Base-by-base conservation (phyloP, 2,329 filamentous ascomycete species). In the Fusarium musae region DNA sequence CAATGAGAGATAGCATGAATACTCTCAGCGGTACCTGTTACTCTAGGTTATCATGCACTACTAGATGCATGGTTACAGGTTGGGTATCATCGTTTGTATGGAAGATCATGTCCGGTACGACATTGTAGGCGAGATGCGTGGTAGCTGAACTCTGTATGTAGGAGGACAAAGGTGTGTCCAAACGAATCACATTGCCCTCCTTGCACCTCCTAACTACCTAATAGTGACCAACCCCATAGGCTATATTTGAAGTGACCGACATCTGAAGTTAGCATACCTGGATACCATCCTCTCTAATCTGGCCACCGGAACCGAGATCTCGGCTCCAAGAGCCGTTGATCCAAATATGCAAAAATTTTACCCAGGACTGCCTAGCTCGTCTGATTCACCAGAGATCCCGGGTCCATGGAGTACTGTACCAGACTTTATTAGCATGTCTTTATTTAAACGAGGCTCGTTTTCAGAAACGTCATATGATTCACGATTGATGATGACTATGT, bases 81-180 rank as follows among this genome's bases (percentile, higher is more conserved):
- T 59, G 47, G 28, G 56, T 44, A 34, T 21, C 19, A 54, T 47
- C 21, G 37, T 47, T 62, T 58, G 46, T 53, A 56, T 69, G 75
- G 72, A 75, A 43, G 59, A 61, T 46, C 56, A 75, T 75, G 53
- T 74, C 75, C 74, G 70, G 65, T 23, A 56, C 43, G 53, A 60
- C 34, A 32, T 47, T 39, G 32, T 23, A 23, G 15, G 26, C 43
- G 44, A 44, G 30, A 36, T 69, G 37, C 57, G 56, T 68, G 42
- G 54, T 44, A 65, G 40, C 21, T 63, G 39, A 53, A 34, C 17
- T 39, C 19, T 47, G 32, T 57, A 44, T 54, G 37, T 32, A 59
- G 30, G 44, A 52, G 15, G 32, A 37, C 21, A 66, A 39, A 6
- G 37, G 37, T 39, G 32, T n/a, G 9, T 26, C 63, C 32, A 40